These are phyloP conservation scores for Suillus cothurnatus DNA, from an alignment of 768 basidiomycete genomes.

Conservation along the genomic window DNA sequence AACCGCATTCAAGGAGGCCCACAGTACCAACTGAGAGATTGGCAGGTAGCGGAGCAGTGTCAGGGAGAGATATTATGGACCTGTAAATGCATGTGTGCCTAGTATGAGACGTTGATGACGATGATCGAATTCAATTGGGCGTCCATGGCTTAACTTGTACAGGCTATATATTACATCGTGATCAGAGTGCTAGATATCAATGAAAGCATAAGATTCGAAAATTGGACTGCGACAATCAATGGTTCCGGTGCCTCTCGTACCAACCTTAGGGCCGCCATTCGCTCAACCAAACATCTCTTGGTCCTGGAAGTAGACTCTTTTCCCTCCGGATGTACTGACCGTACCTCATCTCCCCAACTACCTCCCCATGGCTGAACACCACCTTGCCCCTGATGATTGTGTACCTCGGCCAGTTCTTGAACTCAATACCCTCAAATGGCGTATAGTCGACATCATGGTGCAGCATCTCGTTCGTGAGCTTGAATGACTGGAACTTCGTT, in stretches of 20 bases:
- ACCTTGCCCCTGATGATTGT: slow-evolving; percentile 24
- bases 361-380: slow-evolving; percentile 20
- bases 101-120: neutral
- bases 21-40: too few species aligned
- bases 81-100: neutral
- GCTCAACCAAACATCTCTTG: slow-evolving; percentile 13
- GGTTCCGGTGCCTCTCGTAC: neutral
- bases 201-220: slow-evolving; percentile 32
- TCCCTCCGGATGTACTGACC: slow-evolving; percentile 17
- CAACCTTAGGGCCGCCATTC: slow-evolving; percentile 11
- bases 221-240: slow-evolving; percentile 13
- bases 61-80: neutral
- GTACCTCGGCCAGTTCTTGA: slow-evolving; percentile 36
- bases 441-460: slow-evolving; percentile 35
- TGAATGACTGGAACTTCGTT: slow-evolving; percentile 13
- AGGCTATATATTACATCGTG: neutral
- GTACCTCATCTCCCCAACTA: slow-evolving; percentile 15
- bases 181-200: slow-evolving; percentile 17
- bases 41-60: too few species aligned
- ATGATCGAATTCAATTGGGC: neutral
- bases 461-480: slow-evolving; percentile 27
- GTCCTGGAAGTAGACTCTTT: slow-evolving; percentile 15
- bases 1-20: too few species aligned
- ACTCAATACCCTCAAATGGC: slow-evolving; percentile 35
- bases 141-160: neutral